Evolutionary conservation across 2,329 filamentous ascomycete species (phyloP).

Genomic region (Tolypocladium guangdongense): DNA sequence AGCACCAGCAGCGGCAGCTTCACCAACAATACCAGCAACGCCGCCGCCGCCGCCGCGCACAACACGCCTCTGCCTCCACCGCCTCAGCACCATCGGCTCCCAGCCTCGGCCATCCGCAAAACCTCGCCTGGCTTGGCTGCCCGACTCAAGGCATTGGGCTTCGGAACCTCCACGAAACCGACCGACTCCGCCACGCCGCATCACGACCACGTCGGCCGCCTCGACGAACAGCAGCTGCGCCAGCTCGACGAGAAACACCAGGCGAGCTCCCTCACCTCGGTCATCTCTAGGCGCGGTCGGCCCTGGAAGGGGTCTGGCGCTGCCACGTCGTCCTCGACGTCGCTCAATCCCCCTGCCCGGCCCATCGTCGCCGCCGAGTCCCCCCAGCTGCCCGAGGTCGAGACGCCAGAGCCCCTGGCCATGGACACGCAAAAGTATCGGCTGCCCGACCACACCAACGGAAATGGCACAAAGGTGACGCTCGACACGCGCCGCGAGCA

Average conservation of each 20-base stretch:
- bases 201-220: conserved; percentile 49
- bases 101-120: conserved; percentile 34
- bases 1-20: conserved; percentile 3
- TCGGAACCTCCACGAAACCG: conserved; percentile 34
- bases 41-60: not conserved
- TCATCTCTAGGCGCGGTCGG: conserved; percentile 54
- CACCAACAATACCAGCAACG: not conserved
- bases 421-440: conserved; percentile 69
- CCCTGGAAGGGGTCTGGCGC: conserved; percentile 58
- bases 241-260: conserved; percentile 58
- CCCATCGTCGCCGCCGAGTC: conserved; percentile 16
- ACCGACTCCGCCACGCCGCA: conserved; percentile 14
- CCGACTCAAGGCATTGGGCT: conserved; percentile 53
- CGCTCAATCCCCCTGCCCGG: conserved; percentile 12
- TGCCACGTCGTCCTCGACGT: conserved; percentile 16
- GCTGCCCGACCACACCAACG: conserved; percentile 57
- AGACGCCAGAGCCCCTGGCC: conserved; percentile 36
- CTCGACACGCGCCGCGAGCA: conserved; percentile 47
- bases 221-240: conserved; percentile 59
- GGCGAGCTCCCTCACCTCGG: conserved; percentile 36
- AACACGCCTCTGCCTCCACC: conserved; percentile 4
- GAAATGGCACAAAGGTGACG: conserved; percentile 55
- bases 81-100: conserved; percentile 12
- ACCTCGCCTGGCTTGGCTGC: conserved; percentile 54
- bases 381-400: conserved; percentile 40